These are phyloP conservation scores for Tulasnella calospora DNA, from an alignment of 768 basidiomycete genomes.

Conservation along the genomic window DNA sequence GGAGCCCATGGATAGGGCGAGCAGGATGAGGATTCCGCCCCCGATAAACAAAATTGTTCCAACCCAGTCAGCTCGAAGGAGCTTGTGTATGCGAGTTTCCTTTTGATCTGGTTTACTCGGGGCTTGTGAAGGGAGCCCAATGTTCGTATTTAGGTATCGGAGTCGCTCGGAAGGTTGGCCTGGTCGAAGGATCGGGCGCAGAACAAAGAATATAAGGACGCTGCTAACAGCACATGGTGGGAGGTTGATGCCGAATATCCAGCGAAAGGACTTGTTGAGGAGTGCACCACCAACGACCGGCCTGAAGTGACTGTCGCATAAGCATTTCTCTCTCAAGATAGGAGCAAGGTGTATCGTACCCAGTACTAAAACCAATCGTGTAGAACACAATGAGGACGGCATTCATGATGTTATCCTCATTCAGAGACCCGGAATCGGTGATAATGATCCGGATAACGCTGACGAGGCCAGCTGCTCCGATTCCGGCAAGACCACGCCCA, in stretches of 20 bases:
- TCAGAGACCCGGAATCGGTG: slow-evolving; percentile 43
- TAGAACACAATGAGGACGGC: slow-evolving; percentile 45
- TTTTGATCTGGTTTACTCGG: slow-evolving; percentile 3
- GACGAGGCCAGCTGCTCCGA: slow-evolving; percentile 31
- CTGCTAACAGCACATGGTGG: slow-evolving; percentile 41
- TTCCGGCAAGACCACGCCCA: slow-evolving; percentile 40
- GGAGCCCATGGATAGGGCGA: slow-evolving; percentile 53
- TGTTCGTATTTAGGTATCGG: not conserved
- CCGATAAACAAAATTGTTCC: slow-evolving; percentile 44
- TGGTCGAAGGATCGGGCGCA: slow-evolving; percentile 34
- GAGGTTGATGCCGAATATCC: slow-evolving; percentile 55
- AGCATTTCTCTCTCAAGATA: not conserved
- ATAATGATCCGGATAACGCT: slow-evolving; percentile 41
- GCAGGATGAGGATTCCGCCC: slow-evolving; percentile 46
- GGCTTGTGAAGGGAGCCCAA: slow-evolving; percentile 11
- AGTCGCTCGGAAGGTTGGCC: slow-evolving; percentile 27
- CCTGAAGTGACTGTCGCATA: slow-evolving; percentile 31
- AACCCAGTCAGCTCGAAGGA: slow-evolving; percentile 46
- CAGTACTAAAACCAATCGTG: slow-evolving; percentile 37
- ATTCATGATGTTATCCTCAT: slow-evolving; percentile 45
- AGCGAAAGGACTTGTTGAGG: slow-evolving; percentile 43
- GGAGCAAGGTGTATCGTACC: slow-evolving; percentile 7
- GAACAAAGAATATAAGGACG: slow-evolving; percentile 42
- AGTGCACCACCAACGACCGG: slow-evolving; percentile 47
- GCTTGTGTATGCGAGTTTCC: slow-evolving; percentile 30